These are phyloP conservation scores for Eleusine coracana DNA, from an alignment of 176 grass and related monocot genomes.

Conservation along the genomic window DNA sequence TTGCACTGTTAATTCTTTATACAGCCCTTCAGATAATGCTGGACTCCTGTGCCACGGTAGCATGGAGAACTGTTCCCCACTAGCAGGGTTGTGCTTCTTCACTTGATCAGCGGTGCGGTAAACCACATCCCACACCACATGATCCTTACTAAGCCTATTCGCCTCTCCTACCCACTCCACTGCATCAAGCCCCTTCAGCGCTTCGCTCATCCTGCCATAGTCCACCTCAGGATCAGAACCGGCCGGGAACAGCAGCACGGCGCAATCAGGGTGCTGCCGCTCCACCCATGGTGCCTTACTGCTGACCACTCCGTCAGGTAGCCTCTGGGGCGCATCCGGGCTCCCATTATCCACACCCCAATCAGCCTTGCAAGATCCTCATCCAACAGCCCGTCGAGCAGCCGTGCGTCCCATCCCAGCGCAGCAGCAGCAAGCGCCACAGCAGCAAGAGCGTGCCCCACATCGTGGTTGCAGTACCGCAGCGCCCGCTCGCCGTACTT, in stretches of 20 bases:
- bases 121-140: slow-evolving; percentile 91
- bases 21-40: slow-evolving; percentile 49
- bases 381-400: slow-evolving; percentile 71
- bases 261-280: slow-evolving; percentile 76
- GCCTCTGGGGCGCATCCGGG: slow-evolving; percentile 23
- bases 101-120: slow-evolving; percentile 71
- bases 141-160: slow-evolving; percentile 77
- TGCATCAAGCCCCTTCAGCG: slow-evolving; percentile 38
- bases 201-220: slow-evolving; percentile 53
- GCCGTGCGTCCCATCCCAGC: slow-evolving; percentile 74
- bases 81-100: slow-evolving; percentile 59
- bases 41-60: slow-evolving; percentile 50
- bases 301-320: slow-evolving; percentile 35
- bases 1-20: slow-evolving; percentile 61
- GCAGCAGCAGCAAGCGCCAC: slow-evolving; percentile 57
- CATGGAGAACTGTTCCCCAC: slow-evolving; percentile 46
- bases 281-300: slow-evolving; percentile 68
- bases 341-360: slow-evolving; percentile 54
- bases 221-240: slow-evolving; percentile 52
- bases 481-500: slow-evolving; percentile 91
- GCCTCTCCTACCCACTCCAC: slow-evolving; percentile 65
- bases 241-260: slow-evolving; percentile 65
- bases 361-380: slow-evolving; percentile 65
- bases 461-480: slow-evolving; percentile 94
- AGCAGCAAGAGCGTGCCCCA: slow-evolving; percentile 76